phyloP scores from a whole-genome alignment of 2,329 filamentous ascomycete genomes.

The Davidsoniella eucalypti region DNA sequence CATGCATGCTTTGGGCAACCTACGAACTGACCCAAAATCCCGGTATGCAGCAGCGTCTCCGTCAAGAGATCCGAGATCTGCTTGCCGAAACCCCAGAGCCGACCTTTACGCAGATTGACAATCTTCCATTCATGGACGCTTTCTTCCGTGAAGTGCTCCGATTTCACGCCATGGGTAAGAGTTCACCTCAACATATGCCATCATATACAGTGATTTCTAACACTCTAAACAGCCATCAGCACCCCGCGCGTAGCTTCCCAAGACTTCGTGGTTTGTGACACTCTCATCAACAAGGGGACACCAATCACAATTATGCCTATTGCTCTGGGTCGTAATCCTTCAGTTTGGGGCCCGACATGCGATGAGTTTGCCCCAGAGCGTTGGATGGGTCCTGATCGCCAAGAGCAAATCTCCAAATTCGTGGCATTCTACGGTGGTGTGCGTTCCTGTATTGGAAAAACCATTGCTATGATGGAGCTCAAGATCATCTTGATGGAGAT shows the following conservation, averaged over 20 bases:
- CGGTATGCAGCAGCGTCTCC: conserved; percentile 22
- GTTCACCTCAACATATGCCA: neutral
- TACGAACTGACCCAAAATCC: conserved; percentile 23
- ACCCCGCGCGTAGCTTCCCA: conserved; percentile 19
- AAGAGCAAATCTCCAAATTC: conserved; percentile 19
- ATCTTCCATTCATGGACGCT: conserved; percentile 24
- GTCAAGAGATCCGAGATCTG: conserved; percentile 22
- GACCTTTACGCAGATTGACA: conserved; percentile 17
- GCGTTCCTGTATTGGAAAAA: conserved; percentile 23
- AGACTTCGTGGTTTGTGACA: conserved; percentile 21
- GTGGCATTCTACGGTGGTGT: conserved; percentile 23
- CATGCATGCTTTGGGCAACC: conserved; percentile 24
- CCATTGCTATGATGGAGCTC: conserved; percentile 22
- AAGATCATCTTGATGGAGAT: conserved; percentile 22
- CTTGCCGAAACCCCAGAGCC: conserved; percentile 9
- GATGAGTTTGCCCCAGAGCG: conserved; percentile 23
- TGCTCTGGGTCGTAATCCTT: conserved; percentile 21
- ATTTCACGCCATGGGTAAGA: conserved; percentile 21
- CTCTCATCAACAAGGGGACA: conserved; percentile 22
- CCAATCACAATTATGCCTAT: conserved; percentile 21
- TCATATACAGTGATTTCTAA: conserved; percentile 4
- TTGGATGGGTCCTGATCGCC: conserved; percentile 20
- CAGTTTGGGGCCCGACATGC: conserved; percentile 23
- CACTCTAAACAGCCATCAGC: conserved; percentile 17
- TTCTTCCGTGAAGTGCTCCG: conserved; percentile 29